Conservation (phyloP, 306 rosid genomes). For the Hippophae rhamnoides region DNA sequence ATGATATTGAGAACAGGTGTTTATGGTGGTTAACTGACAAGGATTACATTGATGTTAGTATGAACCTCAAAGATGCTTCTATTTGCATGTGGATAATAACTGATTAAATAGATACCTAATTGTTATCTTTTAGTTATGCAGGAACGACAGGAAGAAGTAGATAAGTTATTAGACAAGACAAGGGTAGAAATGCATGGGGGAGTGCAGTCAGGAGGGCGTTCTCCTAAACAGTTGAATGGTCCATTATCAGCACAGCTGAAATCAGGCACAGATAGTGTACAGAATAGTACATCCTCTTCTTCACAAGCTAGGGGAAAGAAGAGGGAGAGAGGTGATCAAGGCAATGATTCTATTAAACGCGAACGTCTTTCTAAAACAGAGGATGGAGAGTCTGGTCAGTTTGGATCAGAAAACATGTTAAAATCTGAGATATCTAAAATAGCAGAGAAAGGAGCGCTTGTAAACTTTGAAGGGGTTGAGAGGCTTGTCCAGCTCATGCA, state of each 20-base stretch:
- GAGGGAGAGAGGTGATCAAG: constrained; percentile 74
- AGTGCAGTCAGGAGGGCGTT: constrained; percentile 67
- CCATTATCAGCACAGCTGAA: constrained; percentile 70
- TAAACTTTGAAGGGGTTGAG: constrained; percentile 62
- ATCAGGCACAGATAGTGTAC: constrained; percentile 64
- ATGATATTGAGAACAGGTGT: constrained; percentile 68
- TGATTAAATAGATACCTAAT: constrained; percentile 2
- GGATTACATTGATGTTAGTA: constrained; percentile 66
- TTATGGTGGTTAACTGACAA: constrained; percentile 84
- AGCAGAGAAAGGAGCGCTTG: constrained; percentile 71
- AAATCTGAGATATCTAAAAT: constrained; percentile 62
- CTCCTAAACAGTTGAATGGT: constrained; percentile 73
- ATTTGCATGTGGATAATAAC: neutral
- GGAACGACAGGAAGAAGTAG: constrained; percentile 84
- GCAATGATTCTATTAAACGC: constrained; percentile 46
- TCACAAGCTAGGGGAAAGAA: constrained; percentile 60
- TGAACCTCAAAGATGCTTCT: neutral
- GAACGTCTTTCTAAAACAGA: constrained; percentile 50
- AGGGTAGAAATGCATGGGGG: constrained; percentile 68
- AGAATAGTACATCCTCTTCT: constrained; percentile 50
- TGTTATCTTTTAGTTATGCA: constrained; percentile 17
- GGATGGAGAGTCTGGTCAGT: constrained; percentile 54
- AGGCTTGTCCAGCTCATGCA: constrained; percentile 69
- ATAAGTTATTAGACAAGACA: constrained; percentile 53
- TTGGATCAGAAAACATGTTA: constrained; percentile 42